Evolutionary conservation across 1,139 yeast genomes (phyloP).

Genomic region (Pichiaceae sp.): DNA sequence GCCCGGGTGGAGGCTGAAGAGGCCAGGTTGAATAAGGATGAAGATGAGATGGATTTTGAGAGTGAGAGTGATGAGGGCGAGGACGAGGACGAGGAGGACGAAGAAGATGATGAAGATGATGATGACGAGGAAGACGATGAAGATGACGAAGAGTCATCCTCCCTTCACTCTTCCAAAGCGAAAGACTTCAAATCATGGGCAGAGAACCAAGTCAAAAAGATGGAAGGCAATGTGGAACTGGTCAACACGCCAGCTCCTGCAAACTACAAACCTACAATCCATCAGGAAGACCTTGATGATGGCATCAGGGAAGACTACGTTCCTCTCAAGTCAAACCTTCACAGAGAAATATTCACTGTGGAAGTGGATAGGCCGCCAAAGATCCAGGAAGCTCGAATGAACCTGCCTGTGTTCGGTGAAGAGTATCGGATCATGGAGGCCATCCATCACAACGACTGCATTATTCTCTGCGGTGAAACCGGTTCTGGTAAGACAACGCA

Average conservation of each 20-base stretch:
- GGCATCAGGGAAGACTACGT: constrained; percentile 51
- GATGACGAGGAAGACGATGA: constrained; percentile 25
- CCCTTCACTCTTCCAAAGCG: constrained; percentile 26
- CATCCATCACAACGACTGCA: constrained; percentile 82
- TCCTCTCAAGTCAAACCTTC: constrained; percentile 43
- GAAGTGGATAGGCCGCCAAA: constrained; percentile 55
- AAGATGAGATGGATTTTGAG: constrained; percentile 38
- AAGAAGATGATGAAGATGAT: constrained; percentile 18
- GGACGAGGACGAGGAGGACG: constrained; percentile 12
- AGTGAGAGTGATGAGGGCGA: constrained; percentile 25
- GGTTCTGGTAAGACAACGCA: constrained; percentile 83
- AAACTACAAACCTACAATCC: constrained; percentile 40
- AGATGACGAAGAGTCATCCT: constrained; percentile 16
- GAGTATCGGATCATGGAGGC: constrained; percentile 97
- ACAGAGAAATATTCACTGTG: constrained; percentile 62
- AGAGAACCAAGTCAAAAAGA: constrained; percentile 41
- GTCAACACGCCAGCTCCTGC: constrained; percentile 39
- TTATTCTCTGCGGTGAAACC: constrained; percentile 88
- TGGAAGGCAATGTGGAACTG: constrained; percentile 50
- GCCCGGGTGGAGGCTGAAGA: constrained; percentile 41
- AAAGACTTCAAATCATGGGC: constrained; percentile 55
- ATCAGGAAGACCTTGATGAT: constrained; percentile 59
- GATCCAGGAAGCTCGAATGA: constrained; percentile 58
- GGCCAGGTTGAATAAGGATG: constrained; percentile 27
- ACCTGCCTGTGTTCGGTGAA: constrained; percentile 83